These are phyloP conservation scores for Aspergillus haitiensis DNA, from an alignment of 495 filamentous ascomycete species.

Conservation along the genomic window DNA sequence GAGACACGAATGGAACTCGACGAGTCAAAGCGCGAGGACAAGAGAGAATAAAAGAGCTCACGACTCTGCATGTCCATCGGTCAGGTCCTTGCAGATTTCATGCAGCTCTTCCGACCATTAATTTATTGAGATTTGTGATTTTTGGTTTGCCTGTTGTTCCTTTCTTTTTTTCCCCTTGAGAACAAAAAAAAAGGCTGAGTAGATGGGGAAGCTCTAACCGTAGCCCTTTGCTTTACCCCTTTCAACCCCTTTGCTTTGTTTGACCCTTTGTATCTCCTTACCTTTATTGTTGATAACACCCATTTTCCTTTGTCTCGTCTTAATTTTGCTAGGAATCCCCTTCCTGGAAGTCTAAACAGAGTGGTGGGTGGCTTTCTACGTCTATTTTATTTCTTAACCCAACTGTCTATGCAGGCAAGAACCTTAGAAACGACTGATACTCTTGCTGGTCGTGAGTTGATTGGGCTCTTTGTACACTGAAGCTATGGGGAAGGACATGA, in stretches of 20 bases:
- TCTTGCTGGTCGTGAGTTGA: neutral
- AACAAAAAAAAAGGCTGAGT: too few relatives aligned
- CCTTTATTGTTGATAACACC: neutral
- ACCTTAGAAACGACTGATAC: neutral
- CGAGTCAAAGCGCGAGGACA: conserved; percentile 39
- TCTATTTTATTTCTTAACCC: too few relatives aligned
- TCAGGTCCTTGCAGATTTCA: conserved; percentile 40
- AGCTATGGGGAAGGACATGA: conserved; percentile 1
- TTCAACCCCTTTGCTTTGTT: neutral
- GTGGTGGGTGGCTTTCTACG: too few relatives aligned
- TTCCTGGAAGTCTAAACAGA: too few relatives aligned
- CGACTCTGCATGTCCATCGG: conserved; percentile 22
- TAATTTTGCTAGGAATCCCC: too few relatives aligned
- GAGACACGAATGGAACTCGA: conserved; percentile 29
- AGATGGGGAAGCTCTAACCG: too few relatives aligned
- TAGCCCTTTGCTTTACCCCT: conserved; percentile 1
- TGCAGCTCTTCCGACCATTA: conserved; percentile 22
- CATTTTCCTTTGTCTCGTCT: too few relatives aligned
- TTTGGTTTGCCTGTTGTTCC: conserved; percentile 12
- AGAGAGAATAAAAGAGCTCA: conserved; percentile 26
- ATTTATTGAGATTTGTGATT: neutral
- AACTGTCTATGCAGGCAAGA: neutral
- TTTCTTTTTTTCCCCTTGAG: conserved; percentile 2
- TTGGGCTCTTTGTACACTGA: neutral
- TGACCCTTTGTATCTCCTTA: neutral